phyloP scores from a whole-genome alignment of 495 filamentous ascomycete genomes.

The Extremus antarcticus region DNA sequence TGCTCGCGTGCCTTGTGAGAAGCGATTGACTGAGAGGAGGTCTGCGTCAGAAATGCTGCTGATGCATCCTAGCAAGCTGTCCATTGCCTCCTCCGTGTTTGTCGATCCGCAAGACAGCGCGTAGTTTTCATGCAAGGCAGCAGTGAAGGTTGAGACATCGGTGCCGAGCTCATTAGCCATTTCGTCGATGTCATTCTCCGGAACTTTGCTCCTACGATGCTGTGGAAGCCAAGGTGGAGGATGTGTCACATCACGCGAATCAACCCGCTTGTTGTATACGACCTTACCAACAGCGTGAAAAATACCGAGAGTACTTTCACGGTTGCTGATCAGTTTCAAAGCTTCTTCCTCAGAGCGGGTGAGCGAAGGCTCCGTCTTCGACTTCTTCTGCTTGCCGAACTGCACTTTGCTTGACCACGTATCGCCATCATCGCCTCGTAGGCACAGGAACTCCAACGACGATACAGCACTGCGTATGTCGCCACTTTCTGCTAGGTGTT shows the following conservation, averaged over 20 bases:
- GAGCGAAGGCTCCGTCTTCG: constrained; percentile 42
- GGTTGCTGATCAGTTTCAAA: constrained; percentile 63
- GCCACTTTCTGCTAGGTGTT: constrained; percentile 66
- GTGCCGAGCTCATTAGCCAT: constrained; percentile 84
- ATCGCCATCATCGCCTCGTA: constrained; percentile 55
- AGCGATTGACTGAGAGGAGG: constrained; percentile 51
- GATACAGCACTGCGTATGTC: constrained; percentile 88
- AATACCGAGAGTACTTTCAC: constrained; percentile 77
- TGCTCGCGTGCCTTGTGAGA: constrained; percentile 29
- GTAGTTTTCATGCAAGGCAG: constrained; percentile 94
- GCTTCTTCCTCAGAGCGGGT: constrained; percentile 64
- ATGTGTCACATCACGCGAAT: constrained; percentile 24
- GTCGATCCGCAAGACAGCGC: constrained; percentile 53
- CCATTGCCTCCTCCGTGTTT: constrained; percentile 49
- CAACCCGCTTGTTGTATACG: constrained; percentile 79
- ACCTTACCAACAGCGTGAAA: constrained; percentile 96
- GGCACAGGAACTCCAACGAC: constrained; percentile 78
- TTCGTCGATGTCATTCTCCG: constrained; percentile 60
- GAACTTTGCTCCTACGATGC: constrained; percentile 49
- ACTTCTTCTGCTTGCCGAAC: constrained; percentile 51
- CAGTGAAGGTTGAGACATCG: constrained; percentile 76
- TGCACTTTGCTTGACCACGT: constrained; percentile 58
- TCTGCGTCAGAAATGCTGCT: constrained; percentile 82
- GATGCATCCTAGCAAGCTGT: constrained; percentile 61
- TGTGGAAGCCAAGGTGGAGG: constrained; percentile 56